Evolutionary conservation across 2,329 filamentous ascomycete genomes (phyloP), one percentile per base, ranked within the genome.

Genomic region (Pochonia chlamydosporia): DNA sequence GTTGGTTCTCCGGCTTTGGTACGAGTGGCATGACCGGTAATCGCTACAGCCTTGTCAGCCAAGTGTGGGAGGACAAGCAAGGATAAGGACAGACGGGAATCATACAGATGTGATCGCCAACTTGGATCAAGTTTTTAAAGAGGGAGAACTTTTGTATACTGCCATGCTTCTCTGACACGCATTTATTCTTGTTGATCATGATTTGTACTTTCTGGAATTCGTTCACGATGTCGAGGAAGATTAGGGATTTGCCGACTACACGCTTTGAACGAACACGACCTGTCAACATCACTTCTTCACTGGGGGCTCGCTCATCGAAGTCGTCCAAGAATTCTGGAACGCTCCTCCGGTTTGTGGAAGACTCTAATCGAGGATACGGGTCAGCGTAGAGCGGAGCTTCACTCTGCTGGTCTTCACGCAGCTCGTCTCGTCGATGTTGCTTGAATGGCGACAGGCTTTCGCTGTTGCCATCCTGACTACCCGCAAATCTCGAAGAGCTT

Each of bases 91-190:
- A 39, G 49, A 49, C 42, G 45, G 37, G 50, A 53, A 74, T 60
- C 85, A 70, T 76, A 89, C 87, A 84, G 61, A 92, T 82, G 62
- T 87, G 84, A 69, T 97, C 93, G 52, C 93, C 93, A 56, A 87
- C 80, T 55, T 86, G 81, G 41, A 91, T 74, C 46, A 88, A 66
- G 52, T 81, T 81, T 52, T 78, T 78, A 52, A 87, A 78, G 33
- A 76, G 64, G 58, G 79, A 84, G 57, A 84, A 83, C 33, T 67
- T 64, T 31, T 66, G 60, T 23, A 57, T 52, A 30, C 63, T 63
- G 36, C 69, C 56, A 24, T 65, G 61, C 41, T 66, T 55, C 49
- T 56, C 56, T 44, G 55, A 51, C 48, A 68, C 52, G 51, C 58
- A 74, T 51, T 74, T 78, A 49, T 74, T 73, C 56, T 84, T 74